Percentiles rank a stretch among this genome's conserved stretches.
These are phyloP conservation scores for Zarea fungicola DNA, from an alignment of 2,329 filamentous ascomycete species.

Conservation along the genomic window DNA sequence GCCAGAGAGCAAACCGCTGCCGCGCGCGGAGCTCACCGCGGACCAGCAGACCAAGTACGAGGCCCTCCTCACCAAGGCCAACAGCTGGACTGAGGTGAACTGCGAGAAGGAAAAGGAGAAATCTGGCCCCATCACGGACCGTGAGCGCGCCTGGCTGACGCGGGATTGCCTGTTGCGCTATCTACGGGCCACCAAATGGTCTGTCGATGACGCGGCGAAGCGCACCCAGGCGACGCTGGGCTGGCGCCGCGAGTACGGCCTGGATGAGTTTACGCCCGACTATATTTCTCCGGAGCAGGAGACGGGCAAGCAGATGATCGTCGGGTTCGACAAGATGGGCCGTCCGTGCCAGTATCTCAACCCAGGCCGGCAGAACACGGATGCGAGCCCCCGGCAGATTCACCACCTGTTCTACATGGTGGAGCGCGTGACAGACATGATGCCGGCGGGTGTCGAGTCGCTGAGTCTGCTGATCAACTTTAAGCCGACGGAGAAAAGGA, in stretches of 20 bases:
- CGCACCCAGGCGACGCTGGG: constrained; percentile 75
- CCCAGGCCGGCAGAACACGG: constrained; percentile 88
- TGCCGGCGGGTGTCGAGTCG: constrained; percentile 81
- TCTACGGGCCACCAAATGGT: constrained; percentile 90
- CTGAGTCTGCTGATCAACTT: constrained; percentile 89
- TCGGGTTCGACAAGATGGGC: constrained; percentile 80
- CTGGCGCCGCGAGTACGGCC: constrained; percentile 88
- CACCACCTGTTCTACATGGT: constrained; percentile 96
- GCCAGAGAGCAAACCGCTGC: constrained; percentile 50
- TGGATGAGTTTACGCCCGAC: constrained; percentile 72
- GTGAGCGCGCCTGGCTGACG: constrained; percentile 85
- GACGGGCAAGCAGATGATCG: constrained; percentile 88
- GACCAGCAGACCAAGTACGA: constrained; percentile 83
- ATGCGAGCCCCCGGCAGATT: constrained; percentile 77
- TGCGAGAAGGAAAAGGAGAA: constrained; percentile 52
- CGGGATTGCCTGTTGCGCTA: constrained; percentile 90
- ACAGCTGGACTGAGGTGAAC: constrained; percentile 61
- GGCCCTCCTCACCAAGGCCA: constrained; percentile 64
- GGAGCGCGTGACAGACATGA: constrained; percentile 81
- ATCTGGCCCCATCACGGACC: constrained; percentile 64
- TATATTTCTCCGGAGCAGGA: constrained; percentile 92
- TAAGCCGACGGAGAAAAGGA: constrained; percentile 68
- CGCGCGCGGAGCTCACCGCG: constrained; percentile 57
- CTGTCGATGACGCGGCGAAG: constrained; percentile 66
- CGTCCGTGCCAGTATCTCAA: constrained; percentile 89